Base-by-base conservation (phyloP, 495 filamentous ascomycete species). In the Tuber indicum region DNA sequence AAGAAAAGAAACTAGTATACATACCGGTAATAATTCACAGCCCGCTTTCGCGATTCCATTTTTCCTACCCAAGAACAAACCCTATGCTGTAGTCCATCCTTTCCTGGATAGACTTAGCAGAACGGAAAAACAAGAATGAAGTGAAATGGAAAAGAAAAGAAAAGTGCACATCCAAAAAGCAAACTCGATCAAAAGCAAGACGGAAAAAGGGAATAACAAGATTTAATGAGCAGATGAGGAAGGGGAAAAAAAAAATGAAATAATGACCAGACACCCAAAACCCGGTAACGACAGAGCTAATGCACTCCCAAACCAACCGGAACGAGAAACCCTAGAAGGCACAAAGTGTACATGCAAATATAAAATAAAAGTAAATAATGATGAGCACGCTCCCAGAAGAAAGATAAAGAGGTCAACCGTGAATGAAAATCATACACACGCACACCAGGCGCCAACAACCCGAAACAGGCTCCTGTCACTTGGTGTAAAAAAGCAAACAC, bases 401-500 rank as follows among this genome's bases (percentile, higher is more conserved):
- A 84, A 82, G 73, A 75, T 82, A 72, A 83, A 83, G 75, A 83
- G 75, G 83, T 85, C 84, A 83, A 74, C 46, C 19, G 43, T 72
- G 74, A 75, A 73, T 36, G 47, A 45, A 78, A 81, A 80, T 42
- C 81, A 75, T 81, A 77, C 81, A 80, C 77, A 74, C 81, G 76
- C 81, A 79, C 70, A 66, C 14, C 58, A 66, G 36, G 58, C 58
- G 58, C 58, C 58, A 66, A 49, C 62, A 66, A 72, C 47, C 71
- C 75, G 14, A 75, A 26, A 49, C 71, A 76, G 32, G 73, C 39
- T 75, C 19, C 70, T n/a, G 42, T 75, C 17, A 58, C 71, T 75
- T 84, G 81, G 81, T 85, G 84, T 83, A 87, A 84, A 84, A 85
- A 85, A 82, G 84, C 84, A 85, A 85, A 82, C 80, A 81, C 81